Conservation (phyloP, 257 asterid genomes). For the Nicotiana knightiana region DNA sequence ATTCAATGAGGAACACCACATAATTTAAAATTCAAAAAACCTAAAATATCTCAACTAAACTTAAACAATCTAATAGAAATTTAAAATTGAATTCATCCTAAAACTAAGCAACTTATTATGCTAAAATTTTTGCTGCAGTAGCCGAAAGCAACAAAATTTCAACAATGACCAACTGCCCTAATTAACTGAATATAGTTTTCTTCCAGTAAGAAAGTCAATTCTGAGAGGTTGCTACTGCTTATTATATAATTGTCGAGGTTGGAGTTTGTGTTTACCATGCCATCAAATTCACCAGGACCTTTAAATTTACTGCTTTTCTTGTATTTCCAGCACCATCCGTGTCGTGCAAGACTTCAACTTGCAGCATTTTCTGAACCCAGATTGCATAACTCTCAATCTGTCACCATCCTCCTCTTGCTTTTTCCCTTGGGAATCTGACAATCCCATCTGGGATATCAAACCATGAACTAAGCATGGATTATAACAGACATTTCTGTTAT, state of each 20-base stretch:
- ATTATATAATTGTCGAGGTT: not conserved
- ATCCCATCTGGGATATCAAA: not conserved
- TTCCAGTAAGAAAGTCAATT: not conserved
- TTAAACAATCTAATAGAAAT: too few relatives aligned
- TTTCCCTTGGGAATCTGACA: not conserved
- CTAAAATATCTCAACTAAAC: too few relatives aligned
- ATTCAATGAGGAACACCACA: too few relatives aligned
- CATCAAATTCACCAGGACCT: not conserved
- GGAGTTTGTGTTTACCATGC: not conserved
- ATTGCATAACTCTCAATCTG: not conserved
- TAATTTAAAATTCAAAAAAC: too few relatives aligned
- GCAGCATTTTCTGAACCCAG: not conserved
- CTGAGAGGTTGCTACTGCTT: not conserved
- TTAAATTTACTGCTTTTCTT: not conserved
- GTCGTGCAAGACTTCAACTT: not conserved
- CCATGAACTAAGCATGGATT: not conserved
- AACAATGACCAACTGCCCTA: not conserved
- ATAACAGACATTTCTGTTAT: not conserved
- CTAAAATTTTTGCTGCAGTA: too few relatives aligned
- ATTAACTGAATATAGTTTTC: not conserved
- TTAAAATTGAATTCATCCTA: too few relatives aligned
- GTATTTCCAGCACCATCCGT: not conserved
- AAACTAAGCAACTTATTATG: too few relatives aligned
- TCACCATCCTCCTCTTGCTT: not conserved
- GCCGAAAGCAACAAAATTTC: too few relatives aligned